Conservation (phyloP, 108 stramenopile genomes). For the Discostella pseudostelligera region DNA sequence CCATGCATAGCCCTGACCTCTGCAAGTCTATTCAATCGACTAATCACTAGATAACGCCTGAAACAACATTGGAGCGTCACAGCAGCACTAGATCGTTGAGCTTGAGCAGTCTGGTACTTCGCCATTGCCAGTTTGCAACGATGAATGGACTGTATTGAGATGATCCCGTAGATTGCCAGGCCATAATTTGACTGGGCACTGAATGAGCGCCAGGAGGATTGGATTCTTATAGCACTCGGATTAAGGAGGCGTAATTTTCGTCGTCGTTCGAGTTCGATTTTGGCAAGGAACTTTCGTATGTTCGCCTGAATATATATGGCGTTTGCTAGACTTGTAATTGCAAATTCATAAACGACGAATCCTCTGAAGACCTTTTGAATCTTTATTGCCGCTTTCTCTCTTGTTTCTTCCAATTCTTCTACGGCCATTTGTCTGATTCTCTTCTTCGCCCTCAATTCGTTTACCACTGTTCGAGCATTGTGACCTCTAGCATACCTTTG, state of each 20-base stretch:
- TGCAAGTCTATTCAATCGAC: neutral
- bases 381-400: constrained; percentile 13
- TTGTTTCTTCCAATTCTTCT: neutral
- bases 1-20: constrained; percentile 7
- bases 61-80: neutral
- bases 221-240: constrained; percentile 1
- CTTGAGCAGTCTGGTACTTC: neutral
- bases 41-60: neutral
- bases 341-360: neutral
- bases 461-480: neutral
- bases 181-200: neutral
- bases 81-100: constrained; percentile 4
- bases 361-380: constrained; percentile 3
- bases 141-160: neutral
- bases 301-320: constrained; percentile 1
- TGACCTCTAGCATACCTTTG: constrained; percentile 5
- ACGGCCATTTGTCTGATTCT: neutral
- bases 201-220: constrained; percentile 1
- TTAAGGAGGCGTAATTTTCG: neutral
- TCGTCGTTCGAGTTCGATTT: neutral
- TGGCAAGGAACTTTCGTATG: constrained; percentile 3
- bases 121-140: neutral
- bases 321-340: neutral
- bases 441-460: neutral
- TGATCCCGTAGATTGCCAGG: neutral